These are phyloP conservation scores for Excoecaria agallocha DNA, from an alignment of 345 rosid genomes.

Conservation along the genomic window DNA sequence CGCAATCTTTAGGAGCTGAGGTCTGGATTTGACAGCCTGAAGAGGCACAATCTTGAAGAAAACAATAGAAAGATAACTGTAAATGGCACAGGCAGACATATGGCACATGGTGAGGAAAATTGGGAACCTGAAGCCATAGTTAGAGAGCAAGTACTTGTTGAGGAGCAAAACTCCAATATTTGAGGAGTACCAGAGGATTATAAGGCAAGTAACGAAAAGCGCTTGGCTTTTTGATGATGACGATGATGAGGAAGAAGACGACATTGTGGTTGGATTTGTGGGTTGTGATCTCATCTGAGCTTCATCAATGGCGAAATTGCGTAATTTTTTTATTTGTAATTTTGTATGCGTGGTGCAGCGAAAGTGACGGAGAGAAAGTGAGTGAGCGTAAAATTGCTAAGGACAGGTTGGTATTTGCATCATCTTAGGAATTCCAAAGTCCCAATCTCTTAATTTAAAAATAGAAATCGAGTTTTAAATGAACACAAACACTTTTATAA, in stretches of 20 bases:
- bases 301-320: conserved; percentile 8
- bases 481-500: too few species aligned
- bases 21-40: conserved; percentile 68
- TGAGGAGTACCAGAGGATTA: conserved; percentile 74
- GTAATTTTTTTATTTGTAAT: neutral
- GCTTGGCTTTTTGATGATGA: conserved; percentile 36
- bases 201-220: conserved; percentile 52
- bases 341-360: neutral
- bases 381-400: neutral
- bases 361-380: neutral
- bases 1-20: conserved; percentile 74
- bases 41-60: conserved; percentile 79
- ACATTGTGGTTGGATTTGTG: conserved; percentile 7
- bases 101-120: conserved; percentile 94
- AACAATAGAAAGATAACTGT: conserved; percentile 79
- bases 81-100: conserved; percentile 86
- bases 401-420: too few species aligned
- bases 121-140: conserved; percentile 85
- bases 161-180: conserved; percentile 90
- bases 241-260: conserved; percentile 13
- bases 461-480: too few species aligned
- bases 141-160: conserved; percentile 85
- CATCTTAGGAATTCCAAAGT: too few species aligned
- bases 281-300: conserved; percentile 24
- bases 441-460: too few species aligned